Evolutionary conservation across 768 basidiomycete species (phyloP), one percentile per base, ranked within the genome.

Genomic region (Amanita muscaria): DNA sequence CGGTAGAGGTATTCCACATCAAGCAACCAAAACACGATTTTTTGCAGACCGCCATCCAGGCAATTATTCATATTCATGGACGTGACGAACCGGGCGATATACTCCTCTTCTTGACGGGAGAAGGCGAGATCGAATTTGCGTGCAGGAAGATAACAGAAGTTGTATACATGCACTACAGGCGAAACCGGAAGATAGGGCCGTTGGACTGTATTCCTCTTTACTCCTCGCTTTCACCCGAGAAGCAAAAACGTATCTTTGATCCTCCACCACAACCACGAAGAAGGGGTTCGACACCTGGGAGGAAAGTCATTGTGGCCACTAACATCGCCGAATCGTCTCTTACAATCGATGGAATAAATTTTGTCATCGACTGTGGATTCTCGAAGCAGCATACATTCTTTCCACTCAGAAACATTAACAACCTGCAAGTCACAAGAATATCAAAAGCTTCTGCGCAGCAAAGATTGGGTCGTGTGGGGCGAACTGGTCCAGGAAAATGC

Each of bases 301-400:
- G 89, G 44, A 93, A 93, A 59, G 77, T 92, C 35, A 82, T 44
- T 90, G 90, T 8, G 89, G 92, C 64, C n/a, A n/a, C n/a, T n/a
- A n/a, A n/a, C n/a, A n/a, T n/a, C n/a, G n/a, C n/a, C n/a, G n/a
- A n/a, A n/a, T 91, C 89, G 1, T 90, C 88, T 2, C 65, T 92
- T 41, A 93, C 89, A 2, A 93, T 93, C 45, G 89, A 93, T 53
- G 89, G 89, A 16, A 91, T 93, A 53, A 88, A 92, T n/a, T 93
- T 92, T 55, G 89, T 91, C 45, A 88, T 92, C 34, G 89, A 92
- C 56, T 86, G 88, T 0, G 88, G 88, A 1, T 90, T 92, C 65
- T n/a, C n/a, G n/a, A n/a, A n/a, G n/a, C n/a, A n/a, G n/a, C n/a
- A n/a, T n/a, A n/a, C n/a, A n/a, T n/a, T 88, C 82, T 21, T 89